Percentiles rank a stretch among this genome's conserved stretches.
These are phyloP conservation scores for Auricularia cornea DNA, from an alignment of 768 basidiomycete species.

Conservation along the genomic window DNA sequence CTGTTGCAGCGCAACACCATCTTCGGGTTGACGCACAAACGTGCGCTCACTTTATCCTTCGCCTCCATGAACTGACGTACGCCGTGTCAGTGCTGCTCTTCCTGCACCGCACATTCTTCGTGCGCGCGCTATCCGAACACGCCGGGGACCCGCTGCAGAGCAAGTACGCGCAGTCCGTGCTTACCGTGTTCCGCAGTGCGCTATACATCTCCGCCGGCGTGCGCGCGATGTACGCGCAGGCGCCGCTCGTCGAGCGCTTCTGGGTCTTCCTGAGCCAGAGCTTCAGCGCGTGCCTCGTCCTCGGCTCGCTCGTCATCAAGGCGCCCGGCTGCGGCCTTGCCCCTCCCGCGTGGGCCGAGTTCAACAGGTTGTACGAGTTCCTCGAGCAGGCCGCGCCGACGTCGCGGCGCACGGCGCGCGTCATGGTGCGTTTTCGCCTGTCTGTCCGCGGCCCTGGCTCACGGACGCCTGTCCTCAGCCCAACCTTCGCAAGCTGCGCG, in stretches of 20 bases:
- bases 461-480: not conserved
- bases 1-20: not conserved
- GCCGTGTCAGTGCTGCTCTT: slow-evolving; percentile 65
- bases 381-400: not conserved
- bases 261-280: slow-evolving; percentile 45
- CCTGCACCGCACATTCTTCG: slow-evolving; percentile 70
- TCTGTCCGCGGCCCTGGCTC: not conserved
- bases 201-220: not conserved
- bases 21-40: not conserved
- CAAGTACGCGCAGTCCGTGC: slow-evolving; percentile 58
- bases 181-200: slow-evolving; percentile 63
- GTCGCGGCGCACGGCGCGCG: not conserved
- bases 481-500: not conserved
- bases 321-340: not conserved
- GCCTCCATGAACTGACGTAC: too few relatives aligned
- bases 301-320: not conserved
- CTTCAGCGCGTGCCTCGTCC: slow-evolving; percentile 47
- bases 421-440: not conserved
- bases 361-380: not conserved
- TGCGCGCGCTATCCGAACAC: slow-evolving; percentile 55
- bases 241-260: slow-evolving; percentile 45
- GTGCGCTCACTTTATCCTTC: not conserved
- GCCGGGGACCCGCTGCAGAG: slow-evolving; percentile 59
- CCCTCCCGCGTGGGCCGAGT: not conserved
- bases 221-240: not conserved